Evolutionary conservation across 2,329 filamentous ascomycete genomes (phyloP).

Genomic region (Xylariaceae sp.): DNA sequence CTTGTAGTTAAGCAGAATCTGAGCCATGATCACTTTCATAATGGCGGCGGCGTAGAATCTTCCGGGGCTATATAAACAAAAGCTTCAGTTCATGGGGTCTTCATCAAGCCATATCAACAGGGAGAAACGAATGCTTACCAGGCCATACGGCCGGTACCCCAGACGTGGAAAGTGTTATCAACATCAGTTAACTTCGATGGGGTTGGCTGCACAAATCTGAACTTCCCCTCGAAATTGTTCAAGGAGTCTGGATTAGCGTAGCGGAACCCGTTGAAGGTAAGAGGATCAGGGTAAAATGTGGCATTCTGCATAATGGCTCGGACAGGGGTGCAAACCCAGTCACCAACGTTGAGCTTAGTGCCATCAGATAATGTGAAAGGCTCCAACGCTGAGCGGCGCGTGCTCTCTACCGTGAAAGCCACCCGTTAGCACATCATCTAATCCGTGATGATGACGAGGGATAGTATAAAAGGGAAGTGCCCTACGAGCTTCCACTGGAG

Average conservation of each 20-base stretch:
- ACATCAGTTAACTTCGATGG: conserved; percentile 11
- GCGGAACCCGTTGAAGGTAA: conserved; percentile 11
- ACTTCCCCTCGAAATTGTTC: background rate
- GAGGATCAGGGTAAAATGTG: background rate
- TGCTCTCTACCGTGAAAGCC: conserved; percentile 10
- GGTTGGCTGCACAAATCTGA: conserved; percentile 3
- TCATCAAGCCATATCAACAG: background rate
- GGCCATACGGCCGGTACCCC: conserved; percentile 15
- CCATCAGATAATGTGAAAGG: conserved; percentile 13
- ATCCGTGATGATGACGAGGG: too few relatives aligned
- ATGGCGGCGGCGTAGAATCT: conserved; percentile 11
- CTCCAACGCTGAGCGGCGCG: conserved; percentile 2
- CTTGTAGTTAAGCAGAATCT: conserved; percentile 15
- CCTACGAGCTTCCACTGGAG: conserved; percentile 20
- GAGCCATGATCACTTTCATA: conserved; percentile 16
- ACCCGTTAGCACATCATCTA: too few relatives aligned
- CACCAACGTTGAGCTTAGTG: conserved; percentile 4
- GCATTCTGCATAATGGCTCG: conserved; percentile 6
- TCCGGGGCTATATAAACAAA: too few relatives aligned
- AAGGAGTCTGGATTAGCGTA: conserved; percentile 1
- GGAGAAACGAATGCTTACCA: conserved; percentile 7
- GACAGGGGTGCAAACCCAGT: conserved; percentile 14
- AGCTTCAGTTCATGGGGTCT: too few relatives aligned
- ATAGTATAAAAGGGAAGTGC: background rate
- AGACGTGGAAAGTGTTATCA: conserved; percentile 7